phyloP scores from a whole-genome alignment of 192 early-diverging fungal species.

The Mortierella hygrophila region DNA sequence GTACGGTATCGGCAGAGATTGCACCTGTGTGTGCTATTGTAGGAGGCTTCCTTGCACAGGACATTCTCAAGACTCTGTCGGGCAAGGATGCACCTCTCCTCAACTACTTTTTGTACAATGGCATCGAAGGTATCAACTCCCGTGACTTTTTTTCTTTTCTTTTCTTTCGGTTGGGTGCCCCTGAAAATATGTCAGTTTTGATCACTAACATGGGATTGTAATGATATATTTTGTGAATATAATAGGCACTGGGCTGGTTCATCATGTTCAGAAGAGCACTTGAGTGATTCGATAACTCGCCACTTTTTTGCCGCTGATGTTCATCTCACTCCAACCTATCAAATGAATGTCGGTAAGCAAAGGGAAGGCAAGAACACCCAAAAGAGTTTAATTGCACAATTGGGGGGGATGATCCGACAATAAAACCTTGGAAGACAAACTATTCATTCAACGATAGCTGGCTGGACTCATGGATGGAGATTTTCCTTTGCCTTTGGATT shows the following conservation, averaged over 20 bases:
- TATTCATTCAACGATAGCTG: neutral
- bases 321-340: neutral
- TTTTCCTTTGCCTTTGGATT: neutral
- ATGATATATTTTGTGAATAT: neutral
- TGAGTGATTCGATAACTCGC: neutral
- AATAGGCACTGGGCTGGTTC: constrained; percentile 44
- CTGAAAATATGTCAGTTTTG: too few species aligned
- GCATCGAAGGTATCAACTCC: constrained; percentile 64
- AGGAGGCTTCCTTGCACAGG: constrained; percentile 91
- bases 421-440: neutral
- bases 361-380: neutral
- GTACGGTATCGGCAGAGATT: constrained; percentile 73
- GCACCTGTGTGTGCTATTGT: constrained; percentile 86
- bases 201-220: too few species aligned
- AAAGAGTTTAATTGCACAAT: neutral
- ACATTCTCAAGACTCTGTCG: constrained; percentile 89
- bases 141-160: neutral
- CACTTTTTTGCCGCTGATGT: neutral
- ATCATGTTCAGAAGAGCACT: constrained; percentile 33
- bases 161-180: neutral
- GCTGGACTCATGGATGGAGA: neutral
- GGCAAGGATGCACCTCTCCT: constrained; percentile 85
- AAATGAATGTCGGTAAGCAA: neutral
- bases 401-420: neutral
- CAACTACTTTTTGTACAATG: constrained; percentile 86